These are phyloP conservation scores for Fusarium ramigenum DNA, from an alignment of 2,329 filamentous ascomycete species.

Conservation along the genomic window DNA sequence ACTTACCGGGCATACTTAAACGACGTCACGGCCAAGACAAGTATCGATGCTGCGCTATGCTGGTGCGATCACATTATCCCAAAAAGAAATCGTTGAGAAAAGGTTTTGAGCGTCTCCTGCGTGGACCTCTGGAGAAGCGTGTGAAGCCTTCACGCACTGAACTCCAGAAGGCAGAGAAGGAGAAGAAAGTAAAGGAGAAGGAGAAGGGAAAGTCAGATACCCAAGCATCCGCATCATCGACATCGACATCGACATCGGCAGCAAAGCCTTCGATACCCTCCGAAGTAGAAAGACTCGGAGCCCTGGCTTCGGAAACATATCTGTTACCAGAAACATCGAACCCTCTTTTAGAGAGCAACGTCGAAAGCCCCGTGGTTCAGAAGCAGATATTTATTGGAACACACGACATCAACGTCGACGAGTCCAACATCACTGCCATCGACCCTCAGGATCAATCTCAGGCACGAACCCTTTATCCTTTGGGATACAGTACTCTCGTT, in stretches of 20 bases:
- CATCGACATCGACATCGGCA: too few relatives aligned
- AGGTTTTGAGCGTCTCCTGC: neutral
- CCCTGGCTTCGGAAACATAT: too few relatives aligned
- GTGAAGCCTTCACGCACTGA: neutral
- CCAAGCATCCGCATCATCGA: neutral
- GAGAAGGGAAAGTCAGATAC: neutral
- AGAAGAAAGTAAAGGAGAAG: neutral
- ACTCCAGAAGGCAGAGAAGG: neutral
- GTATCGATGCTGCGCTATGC: neutral
- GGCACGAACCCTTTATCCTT: neutral
- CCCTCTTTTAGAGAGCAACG: neutral
- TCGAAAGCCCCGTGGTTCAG: neutral
- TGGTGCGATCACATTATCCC: neutral
- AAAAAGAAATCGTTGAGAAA: neutral
- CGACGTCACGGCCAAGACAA: neutral
- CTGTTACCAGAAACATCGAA: too few relatives aligned
- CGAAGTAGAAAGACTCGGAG: neutral
- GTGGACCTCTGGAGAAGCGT: neutral
- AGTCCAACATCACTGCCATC: neutral
- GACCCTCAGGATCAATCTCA: neutral
- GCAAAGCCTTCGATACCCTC: neutral
- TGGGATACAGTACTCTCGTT: neutral
- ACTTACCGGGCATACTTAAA: neutral
- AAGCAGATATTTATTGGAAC: neutral
- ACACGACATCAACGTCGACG: neutral